These are phyloP conservation scores for Tremella fuciformis DNA, from an alignment of 768 basidiomycete species.

Conservation along the genomic window DNA sequence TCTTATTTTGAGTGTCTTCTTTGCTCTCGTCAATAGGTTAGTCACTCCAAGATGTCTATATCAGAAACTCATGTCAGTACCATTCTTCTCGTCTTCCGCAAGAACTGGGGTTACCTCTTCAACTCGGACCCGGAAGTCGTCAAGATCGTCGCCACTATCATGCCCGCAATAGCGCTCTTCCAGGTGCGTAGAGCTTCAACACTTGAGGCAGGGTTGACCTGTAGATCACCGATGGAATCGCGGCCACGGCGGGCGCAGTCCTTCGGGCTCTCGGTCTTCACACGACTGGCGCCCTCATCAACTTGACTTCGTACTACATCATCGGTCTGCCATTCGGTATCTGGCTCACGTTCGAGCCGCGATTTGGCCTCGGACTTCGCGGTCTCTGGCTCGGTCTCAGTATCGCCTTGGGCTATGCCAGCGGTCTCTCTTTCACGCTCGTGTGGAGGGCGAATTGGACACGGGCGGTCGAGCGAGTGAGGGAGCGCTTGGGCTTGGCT, in stretches of 20 bases:
- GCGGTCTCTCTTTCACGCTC: conserved; percentile 29
- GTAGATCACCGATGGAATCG: conserved; percentile 79
- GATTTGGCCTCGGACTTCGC: conserved; percentile 65
- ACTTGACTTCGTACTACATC: conserved; percentile 77
- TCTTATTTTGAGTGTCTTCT: conserved; percentile 63
- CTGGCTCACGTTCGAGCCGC: conserved; percentile 58
- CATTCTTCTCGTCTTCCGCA: conserved; percentile 56
- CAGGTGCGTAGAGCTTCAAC: conserved; percentile 47
- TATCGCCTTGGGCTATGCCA: conserved; percentile 40
- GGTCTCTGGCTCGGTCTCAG: conserved; percentile 81
- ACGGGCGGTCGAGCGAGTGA: conserved; percentile 39
- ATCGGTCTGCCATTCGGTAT: conserved; percentile 79
- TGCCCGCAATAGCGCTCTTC: conserved; percentile 65
- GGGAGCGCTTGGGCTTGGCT: conserved; percentile 40
- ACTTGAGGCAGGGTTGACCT: conserved; percentile 50
- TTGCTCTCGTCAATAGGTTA: conserved; percentile 63
- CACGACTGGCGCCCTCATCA: conserved; percentile 72
- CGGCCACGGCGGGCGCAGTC: conserved; percentile 69
- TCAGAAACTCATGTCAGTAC: conserved; percentile 13
- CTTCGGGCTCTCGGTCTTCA: conserved; percentile 77
- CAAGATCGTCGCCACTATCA: conserved; percentile 62
- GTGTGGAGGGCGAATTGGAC: conserved; percentile 45
- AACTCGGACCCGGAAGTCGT: conserved; percentile 65
- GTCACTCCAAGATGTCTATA: conserved; percentile 48
- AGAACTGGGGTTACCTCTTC: conserved; percentile 71